Conservation (phyloP, 768 basidiomycete genomes). For the Auricularia sp. region DNA sequence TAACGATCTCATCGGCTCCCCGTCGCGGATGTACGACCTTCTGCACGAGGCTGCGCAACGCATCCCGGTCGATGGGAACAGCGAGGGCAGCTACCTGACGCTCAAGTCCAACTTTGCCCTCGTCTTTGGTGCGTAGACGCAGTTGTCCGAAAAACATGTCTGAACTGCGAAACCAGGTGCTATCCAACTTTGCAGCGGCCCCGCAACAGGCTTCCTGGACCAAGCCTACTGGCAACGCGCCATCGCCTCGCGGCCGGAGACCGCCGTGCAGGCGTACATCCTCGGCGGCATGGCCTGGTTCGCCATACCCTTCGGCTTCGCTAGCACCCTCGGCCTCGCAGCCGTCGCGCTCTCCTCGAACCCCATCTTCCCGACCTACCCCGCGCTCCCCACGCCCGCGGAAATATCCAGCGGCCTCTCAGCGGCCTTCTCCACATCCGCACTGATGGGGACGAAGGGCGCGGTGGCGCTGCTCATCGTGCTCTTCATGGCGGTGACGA, state of each 20-base stretch:
- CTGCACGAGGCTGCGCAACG: conserved; percentile 35
- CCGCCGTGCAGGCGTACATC: conserved; percentile 33
- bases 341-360: conserved; percentile 29
- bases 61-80: conserved; percentile 40
- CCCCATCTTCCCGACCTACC: conserved; percentile 46
- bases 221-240: conserved; percentile 46
- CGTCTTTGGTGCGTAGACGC: conserved; percentile 31
- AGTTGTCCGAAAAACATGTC: conserved; percentile 20
- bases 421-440: conserved; percentile 36
- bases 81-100: conserved; percentile 43
- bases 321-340: conserved; percentile 33
- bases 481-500: conserved; percentile 42
- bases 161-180: background rate
- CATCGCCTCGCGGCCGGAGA: conserved; percentile 27
- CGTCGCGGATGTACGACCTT: conserved; percentile 35
- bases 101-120: conserved; percentile 43
- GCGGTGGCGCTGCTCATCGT: conserved; percentile 36
- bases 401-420: conserved; percentile 32
- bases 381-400: conserved; percentile 29
- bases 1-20: conserved; percentile 31
- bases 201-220: conserved; percentile 7
- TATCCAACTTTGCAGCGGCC: conserved; percentile 11
- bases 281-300: conserved; percentile 52
- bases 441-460: conserved; percentile 37
- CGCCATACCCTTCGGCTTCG: conserved; percentile 42